Evolutionary conservation across 441 rosid species (phyloP), one percentile per base, ranked within the genome.

Genomic region (Erysimum pusillum): DNA sequence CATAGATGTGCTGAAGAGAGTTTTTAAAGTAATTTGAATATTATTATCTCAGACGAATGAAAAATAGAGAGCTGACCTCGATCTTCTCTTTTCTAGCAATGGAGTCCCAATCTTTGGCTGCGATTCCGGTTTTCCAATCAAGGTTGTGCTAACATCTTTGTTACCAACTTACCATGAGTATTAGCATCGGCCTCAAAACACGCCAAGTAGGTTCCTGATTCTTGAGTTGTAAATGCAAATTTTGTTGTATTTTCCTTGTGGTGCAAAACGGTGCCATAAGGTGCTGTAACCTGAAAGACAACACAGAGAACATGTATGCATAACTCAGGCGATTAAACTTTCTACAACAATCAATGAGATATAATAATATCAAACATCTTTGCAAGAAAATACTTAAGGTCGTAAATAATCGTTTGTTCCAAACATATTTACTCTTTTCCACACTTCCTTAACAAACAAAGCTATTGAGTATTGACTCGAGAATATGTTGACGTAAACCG

Each of bases 41-140:
- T 13, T 28, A 56, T 8, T 57, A n/a, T 57, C 39, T 56, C 39
- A 32, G 20, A 32, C 20, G 20, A 2, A 0, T 59, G 5, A 48
- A 48, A 49, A 20, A 66, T 61, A n/a, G 51, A 64, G 60, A 51
- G 67, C 86, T 83, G 57, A 95, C 99, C 90, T 95, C 96, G 8
- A 93, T 83, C 83, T 93, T 93, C 83, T 95, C 98, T 81, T 87
- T 95, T 73, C 75, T 93, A 39, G 99, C 99, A 57, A 95, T 93
- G n/a, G 95, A 84, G 13, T 90, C 98, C 99, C 99, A 95, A 74
- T 92, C 98, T 76, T 89, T 93, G 13, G 99, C 95, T 0, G 92
- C 92, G 63, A 90, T 89, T 73, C 99, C 99, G 57, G 90, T 93
- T 86, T 88, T 93, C 98, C 97, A 95, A 74, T 95, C 98, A 53